phyloP scores from a whole-genome alignment of 768 basidiomycete species.

The Phaffia tasmanica region DNA sequence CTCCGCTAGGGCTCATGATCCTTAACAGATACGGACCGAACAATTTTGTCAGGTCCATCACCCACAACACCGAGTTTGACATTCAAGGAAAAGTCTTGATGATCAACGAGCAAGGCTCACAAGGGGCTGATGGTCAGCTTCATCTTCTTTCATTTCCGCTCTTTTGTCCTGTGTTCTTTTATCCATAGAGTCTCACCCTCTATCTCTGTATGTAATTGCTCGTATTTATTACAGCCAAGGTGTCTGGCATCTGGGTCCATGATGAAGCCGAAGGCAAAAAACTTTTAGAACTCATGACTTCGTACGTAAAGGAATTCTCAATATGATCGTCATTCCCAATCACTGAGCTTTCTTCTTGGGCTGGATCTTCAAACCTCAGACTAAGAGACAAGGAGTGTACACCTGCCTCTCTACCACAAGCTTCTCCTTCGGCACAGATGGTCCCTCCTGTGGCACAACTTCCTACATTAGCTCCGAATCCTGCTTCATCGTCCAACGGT shows the following conservation, averaged over 20 bases:
- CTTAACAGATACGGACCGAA: conserved; percentile 29
- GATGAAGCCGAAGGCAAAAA: conserved; percentile 22
- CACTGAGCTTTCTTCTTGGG: not conserved
- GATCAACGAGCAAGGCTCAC: conserved; percentile 19
- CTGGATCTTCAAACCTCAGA: not conserved
- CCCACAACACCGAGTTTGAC: conserved; percentile 24
- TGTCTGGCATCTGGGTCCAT: conserved; percentile 23
- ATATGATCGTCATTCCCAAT: not conserved
- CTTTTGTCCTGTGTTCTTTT: not conserved
- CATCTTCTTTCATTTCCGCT: not conserved
- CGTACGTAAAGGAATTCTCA: conserved; percentile 6
- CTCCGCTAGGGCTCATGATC: conserved; percentile 26
- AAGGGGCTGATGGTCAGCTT: not conserved
- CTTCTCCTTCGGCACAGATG: not conserved
- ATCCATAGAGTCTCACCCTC: not conserved
- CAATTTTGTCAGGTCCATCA: conserved; percentile 26
- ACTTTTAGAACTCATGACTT: conserved; percentile 12
- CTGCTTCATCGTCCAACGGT: conserved; percentile 17
- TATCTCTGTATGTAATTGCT: not conserved
- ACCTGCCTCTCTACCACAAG: not conserved
- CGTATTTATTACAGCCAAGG: conserved; percentile 14
- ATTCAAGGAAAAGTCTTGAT: conserved; percentile 27
- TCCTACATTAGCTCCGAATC: not conserved
- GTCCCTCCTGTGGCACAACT: not conserved
- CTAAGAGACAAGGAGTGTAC: not conserved